Evolutionary conservation across 805 yeast species (phyloP).

Genomic region (Spencermartinsiella europaea): DNA sequence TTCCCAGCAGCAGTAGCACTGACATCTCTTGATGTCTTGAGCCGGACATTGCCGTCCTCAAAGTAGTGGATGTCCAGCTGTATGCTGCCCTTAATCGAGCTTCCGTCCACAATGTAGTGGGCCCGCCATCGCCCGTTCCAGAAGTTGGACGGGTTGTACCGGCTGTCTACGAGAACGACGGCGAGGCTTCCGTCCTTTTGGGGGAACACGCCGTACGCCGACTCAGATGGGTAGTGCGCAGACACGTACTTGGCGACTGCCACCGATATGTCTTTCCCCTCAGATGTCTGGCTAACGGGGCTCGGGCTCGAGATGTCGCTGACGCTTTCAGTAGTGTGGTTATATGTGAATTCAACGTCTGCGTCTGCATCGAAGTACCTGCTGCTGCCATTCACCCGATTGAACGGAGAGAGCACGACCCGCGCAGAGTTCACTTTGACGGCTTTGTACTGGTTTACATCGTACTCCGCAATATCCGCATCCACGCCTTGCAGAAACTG

Average conservation of each 20-base stretch:
- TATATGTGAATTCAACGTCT: slow-evolving; percentile 26
- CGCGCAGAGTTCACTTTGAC: slow-evolving; percentile 30
- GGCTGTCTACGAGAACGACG: slow-evolving; percentile 64
- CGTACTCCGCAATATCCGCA: slow-evolving; percentile 37
- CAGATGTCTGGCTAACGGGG: neutral
- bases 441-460: slow-evolving; percentile 36
- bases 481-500: slow-evolving; percentile 29
- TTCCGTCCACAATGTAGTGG: slow-evolving; percentile 44
- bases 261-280: neutral
- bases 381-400: slow-evolving; percentile 42
- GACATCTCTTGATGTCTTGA: slow-evolving; percentile 42
- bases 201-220: slow-evolving; percentile 42
- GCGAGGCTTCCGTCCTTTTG: slow-evolving; percentile 29
- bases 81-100: slow-evolving; percentile 47
- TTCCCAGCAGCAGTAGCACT: slow-evolving; percentile 22
- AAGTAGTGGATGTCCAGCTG: slow-evolving; percentile 79
- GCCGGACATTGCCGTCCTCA: slow-evolving; percentile 92
- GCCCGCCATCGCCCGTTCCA: slow-evolving; percentile 91
- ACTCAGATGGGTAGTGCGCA: slow-evolving; percentile 62
- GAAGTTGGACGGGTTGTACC: slow-evolving; percentile 67
- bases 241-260: slow-evolving; percentile 42
- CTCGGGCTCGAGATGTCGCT: neutral
- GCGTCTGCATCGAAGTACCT: slow-evolving; percentile 46
- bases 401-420: slow-evolving; percentile 44
- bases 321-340: slow-evolving; percentile 15